Base-by-base conservation (phyloP, 352 stramenopile species). In the Pythium coloratum region DNA sequence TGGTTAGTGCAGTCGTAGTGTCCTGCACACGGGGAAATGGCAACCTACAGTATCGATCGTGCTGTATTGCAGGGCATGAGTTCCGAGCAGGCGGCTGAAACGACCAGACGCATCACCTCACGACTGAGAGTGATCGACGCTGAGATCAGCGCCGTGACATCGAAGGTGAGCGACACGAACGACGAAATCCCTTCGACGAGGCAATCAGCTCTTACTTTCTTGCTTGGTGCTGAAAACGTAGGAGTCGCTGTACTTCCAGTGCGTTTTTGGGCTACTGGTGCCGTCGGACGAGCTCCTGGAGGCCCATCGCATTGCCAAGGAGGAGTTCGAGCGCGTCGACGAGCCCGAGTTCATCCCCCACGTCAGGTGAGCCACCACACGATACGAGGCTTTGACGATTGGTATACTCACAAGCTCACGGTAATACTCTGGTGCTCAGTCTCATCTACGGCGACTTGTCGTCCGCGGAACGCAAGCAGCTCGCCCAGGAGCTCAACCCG, bases 161-260 rank as follows among this genome's bases (percentile, higher is more conserved):
- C 74, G 33, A 91, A 91, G 76, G 82, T 81, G n/a, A 20, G n/a
- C 36, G 32, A 49, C 28, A 30, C 28, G 28, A 30, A 30, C 28
- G 28, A 30, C 28, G 28, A 30, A 30, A 30, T 30, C 28, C 28
- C 28, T 30, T 30, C 28, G 28, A 30, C 28, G 28, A 30, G 28
- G 28, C 28, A 30, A 30, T 30, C 28, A 30, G 28, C 28, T 30
- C 28, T 30, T 2, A 30, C 28, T 30, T 30, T 30, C 28, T 30
- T 30, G 28, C 28, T 34, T 36, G 59, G 20, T n/a, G 33, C 6
- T 44, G n/a, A n/a, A 47, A 46, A 14, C 12, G 36, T 62, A 85
- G 79, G 70, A 82, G 3, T 61, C 75, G 30, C 66, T 89, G 20
- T 91, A 84, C 66, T 91, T 88, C 58, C 81, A 89, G 68, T 91